These are phyloP conservation scores for Dalbergia cultrata DNA, from an alignment of 306 rosid species.

Conservation along the genomic window DNA sequence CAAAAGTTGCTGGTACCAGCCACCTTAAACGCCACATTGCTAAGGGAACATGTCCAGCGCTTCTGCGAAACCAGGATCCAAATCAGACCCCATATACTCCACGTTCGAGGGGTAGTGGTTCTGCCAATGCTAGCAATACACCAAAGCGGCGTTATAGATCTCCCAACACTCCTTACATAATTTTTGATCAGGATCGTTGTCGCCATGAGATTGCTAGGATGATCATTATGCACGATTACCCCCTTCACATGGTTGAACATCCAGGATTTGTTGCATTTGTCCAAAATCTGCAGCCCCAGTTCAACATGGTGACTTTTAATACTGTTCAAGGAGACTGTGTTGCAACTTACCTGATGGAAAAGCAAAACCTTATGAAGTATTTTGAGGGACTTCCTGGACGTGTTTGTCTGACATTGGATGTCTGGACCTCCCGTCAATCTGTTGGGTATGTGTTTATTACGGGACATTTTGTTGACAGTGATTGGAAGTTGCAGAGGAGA, in stretches of 20 bases:
- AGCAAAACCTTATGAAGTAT: conserved; percentile 69
- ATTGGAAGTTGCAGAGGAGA: conserved; percentile 89
- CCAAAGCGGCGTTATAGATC: conserved; percentile 85
- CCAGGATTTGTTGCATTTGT: conserved; percentile 89
- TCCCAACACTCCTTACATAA: conserved; percentile 66
- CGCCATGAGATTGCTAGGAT: conserved; percentile 94
- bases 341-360: conserved; percentile 84
- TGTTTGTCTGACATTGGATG: conserved; percentile 82
- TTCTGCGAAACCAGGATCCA: conserved; percentile 75
- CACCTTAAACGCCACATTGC: conserved; percentile 97
- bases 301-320: conserved; percentile 91
- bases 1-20: conserved; percentile 97
- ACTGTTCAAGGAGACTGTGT: conserved; percentile 95
- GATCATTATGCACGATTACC: conserved; percentile 98
- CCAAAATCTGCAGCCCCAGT: conserved; percentile 90
- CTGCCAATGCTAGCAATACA: conserved; percentile 55
- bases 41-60: conserved; percentile 85
- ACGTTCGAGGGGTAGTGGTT: conserved; percentile 54
- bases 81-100: conserved; percentile 76
- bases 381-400: conserved; percentile 87
- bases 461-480: conserved; percentile 87
- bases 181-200: conserved; percentile 83
- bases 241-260: conserved; percentile 97
- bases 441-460: conserved; percentile 89
- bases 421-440: conserved; percentile 84